A percentile compares a stretch with the other conserved stretches of the same genome.
phyloP scores from a whole-genome alignment of 2,329 filamentous ascomycete genomes.

The Paracoccidioides brasiliensis region DNA sequence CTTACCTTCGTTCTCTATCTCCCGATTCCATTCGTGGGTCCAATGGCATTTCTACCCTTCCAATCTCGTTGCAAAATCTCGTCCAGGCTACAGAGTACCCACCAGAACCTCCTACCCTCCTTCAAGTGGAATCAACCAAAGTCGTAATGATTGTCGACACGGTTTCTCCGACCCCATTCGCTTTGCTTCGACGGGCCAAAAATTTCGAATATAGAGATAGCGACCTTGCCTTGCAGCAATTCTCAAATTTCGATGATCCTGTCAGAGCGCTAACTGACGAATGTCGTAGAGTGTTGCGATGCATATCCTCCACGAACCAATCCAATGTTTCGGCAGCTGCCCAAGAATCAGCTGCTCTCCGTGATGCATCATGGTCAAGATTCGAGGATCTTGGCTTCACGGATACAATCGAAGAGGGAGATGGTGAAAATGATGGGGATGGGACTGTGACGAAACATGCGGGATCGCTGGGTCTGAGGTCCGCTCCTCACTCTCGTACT shows the following conservation, averaged over 20 bases:
- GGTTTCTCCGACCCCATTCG: constrained; percentile 88
- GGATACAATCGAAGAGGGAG: constrained; percentile 57
- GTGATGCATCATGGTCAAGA: constrained; percentile 87
- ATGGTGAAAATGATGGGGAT: constrained; percentile 47
- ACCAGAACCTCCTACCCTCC: constrained; percentile 59
- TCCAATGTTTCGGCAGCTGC: constrained; percentile 54
- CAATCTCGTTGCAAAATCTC: constrained; percentile 80
- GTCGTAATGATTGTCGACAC: constrained; percentile 95
- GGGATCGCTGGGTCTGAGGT: constrained; percentile 44
- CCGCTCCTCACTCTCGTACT: constrained; percentile 53
- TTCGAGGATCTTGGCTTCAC: constrained; percentile 93
- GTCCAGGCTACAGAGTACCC: constrained; percentile 91
- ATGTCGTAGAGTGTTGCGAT: constrained; percentile 76
- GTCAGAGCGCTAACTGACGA: constrained; percentile 82
- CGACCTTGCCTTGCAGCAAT: constrained; percentile 70
- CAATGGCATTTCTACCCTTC: constrained; percentile 71
- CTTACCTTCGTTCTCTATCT: constrained; percentile 78
- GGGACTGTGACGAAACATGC: constrained; percentile 22
- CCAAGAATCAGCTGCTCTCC: constrained; percentile 58
- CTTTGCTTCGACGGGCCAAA: constrained; percentile 75
- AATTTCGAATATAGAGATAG: constrained; percentile 92
- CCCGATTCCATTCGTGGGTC: constrained; percentile 58
- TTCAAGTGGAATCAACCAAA: constrained; percentile 70
- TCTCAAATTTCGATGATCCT: constrained; percentile 80
- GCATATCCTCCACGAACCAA: constrained; percentile 80